phyloP scores from a whole-genome alignment of 1,284 basidiomycete species.

The Wolfiporia cocos region DNA sequence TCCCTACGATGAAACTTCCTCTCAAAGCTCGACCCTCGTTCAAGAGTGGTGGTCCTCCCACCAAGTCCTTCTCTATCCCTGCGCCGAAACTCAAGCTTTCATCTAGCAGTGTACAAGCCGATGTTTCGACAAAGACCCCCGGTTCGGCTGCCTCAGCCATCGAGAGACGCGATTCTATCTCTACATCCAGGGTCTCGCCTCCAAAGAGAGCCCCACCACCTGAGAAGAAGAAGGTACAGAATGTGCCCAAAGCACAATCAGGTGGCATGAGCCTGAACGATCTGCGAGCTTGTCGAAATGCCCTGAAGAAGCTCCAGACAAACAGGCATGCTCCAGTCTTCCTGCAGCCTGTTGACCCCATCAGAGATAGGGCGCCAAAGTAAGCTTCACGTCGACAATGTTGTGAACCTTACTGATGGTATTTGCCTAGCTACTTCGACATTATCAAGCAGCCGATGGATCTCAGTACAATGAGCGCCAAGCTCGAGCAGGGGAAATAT shows the following conservation, averaged over 20 bases:
- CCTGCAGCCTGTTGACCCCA: conserved; percentile 85
- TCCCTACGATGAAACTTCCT: conserved; percentile 43
- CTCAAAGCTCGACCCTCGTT: conserved; percentile 33
- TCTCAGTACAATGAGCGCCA: conserved; percentile 82
- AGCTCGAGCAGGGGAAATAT: conserved; percentile 87
- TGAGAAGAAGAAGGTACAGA: conserved; percentile 31
- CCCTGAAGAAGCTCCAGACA: conserved; percentile 75
- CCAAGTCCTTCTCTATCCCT: conserved; percentile 38
- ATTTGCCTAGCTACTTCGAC: conserved; percentile 74
- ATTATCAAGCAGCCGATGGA: conserved; percentile 96
- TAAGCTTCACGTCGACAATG: conserved; percentile 27
- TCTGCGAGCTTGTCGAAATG: conserved; percentile 73
- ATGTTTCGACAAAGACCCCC: conserved; percentile 20
- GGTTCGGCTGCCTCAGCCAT: conserved; percentile 10
- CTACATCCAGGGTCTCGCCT: conserved; percentile 23
- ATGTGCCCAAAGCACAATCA: conserved; percentile 67
- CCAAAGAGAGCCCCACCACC: conserved; percentile 11
- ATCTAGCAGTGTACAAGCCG: conserved; percentile 25
- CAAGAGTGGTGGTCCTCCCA: conserved; percentile 37
- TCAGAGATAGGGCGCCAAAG: conserved; percentile 82
- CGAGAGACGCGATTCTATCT: conserved; percentile 10
- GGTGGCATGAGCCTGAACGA: conserved; percentile 82
- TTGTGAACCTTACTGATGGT: not conserved
- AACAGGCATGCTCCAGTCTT: conserved; percentile 74
- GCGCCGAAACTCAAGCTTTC: conserved; percentile 52